phyloP scores from a whole-genome alignment of 2,329 filamentous ascomycete genomes.

The Aspergillus pseudonomiae region DNA sequence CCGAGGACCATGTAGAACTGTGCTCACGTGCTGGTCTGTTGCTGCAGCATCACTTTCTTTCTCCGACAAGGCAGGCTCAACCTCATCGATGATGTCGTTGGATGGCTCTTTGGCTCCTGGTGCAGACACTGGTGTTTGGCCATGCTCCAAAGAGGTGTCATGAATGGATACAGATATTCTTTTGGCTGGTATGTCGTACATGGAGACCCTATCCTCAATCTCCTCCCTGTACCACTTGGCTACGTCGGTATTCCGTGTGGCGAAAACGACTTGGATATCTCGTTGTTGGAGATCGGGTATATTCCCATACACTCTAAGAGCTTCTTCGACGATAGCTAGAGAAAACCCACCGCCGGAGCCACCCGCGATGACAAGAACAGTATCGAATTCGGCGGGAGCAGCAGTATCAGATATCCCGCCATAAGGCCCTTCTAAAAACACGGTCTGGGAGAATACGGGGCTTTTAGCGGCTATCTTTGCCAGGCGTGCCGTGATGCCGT shows the following conservation, averaged over 20 bases:
- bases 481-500: constrained; percentile 55
- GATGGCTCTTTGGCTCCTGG: neutral
- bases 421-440: constrained; percentile 63
- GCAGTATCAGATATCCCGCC: constrained; percentile 50
- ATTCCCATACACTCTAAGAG: constrained; percentile 18
- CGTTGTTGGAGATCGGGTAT: neutral
- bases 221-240: constrained; percentile 19
- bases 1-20: constrained; percentile 20
- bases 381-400: constrained; percentile 44
- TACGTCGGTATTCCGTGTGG: constrained; percentile 3
- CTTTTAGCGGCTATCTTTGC: constrained; percentile 41
- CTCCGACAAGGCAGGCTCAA: neutral
- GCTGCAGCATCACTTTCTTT: neutral
- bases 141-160: constrained; percentile 11
- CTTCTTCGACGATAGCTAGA: constrained; percentile 52
- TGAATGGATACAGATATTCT: constrained; percentile 22
- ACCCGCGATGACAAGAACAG: constrained; percentile 55
- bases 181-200: constrained; percentile 5
- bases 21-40: neutral
- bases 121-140: neutral
- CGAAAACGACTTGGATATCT: constrained; percentile 19
- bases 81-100: neutral
- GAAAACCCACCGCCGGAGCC: constrained; percentile 61
- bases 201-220: constrained; percentile 6
- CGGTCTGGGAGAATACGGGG: constrained; percentile 43